Evolutionary conservation across 2,329 filamentous ascomycete genomes (phyloP).

Genomic region (Fusarium coicis): DNA sequence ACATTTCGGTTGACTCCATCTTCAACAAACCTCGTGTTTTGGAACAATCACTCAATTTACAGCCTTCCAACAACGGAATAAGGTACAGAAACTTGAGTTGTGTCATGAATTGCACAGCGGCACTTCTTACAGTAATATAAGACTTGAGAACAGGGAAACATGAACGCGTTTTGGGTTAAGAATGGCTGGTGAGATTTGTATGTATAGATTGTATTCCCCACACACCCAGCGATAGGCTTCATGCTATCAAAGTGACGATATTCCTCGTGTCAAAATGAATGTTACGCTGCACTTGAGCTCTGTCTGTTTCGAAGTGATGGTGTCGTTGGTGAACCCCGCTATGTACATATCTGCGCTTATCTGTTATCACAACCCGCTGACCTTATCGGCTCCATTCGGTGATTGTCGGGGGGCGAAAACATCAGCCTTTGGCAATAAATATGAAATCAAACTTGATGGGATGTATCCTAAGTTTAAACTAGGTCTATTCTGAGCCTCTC

Average conservation of each 20-base stretch:
- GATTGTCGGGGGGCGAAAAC: too few relatives aligned
- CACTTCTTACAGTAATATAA: rapidly evolving
- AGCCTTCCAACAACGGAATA: rapidly evolving
- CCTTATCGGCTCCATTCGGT: background rate
- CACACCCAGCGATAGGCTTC: rapidly evolving
- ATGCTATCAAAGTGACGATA: rapidly evolving
- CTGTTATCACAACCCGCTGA: background rate
- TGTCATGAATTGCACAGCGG: rapidly evolving
- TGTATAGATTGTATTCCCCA: rapidly evolving
- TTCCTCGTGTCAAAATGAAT: rapidly evolving
- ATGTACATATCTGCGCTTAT: background rate
- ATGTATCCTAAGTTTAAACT: too few relatives aligned
- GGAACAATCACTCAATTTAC: rapidly evolving
- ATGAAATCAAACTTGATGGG: too few relatives aligned
- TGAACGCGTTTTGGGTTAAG: rapidly evolving
- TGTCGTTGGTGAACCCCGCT: background rate
- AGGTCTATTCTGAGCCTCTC: too few relatives aligned
- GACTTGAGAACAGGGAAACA: background rate
- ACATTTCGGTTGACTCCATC: rapidly evolving
- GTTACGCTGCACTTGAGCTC: background rate
- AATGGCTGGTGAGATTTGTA: rapidly evolving
- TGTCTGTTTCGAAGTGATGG: too few relatives aligned
- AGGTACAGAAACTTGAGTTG: rapidly evolving
- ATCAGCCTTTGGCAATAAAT: too few relatives aligned
- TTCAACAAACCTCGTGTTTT: background rate